Evolutionary conservation across 176 grass and related monocot genomes (phyloP), one percentile per base, ranked within the genome.

Genomic region (Eragrostis curvula): DNA sequence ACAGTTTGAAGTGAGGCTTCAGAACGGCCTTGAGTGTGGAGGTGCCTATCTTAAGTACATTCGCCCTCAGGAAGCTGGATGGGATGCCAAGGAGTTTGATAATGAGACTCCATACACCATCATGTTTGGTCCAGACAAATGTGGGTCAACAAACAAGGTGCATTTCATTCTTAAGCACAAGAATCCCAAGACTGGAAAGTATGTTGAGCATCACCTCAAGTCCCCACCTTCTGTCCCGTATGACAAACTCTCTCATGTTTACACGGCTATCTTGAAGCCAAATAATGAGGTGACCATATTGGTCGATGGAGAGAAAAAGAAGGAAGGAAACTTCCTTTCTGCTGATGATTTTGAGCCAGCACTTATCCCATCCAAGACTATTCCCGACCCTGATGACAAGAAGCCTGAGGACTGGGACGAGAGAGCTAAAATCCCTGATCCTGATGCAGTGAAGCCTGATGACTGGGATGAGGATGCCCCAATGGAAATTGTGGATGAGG

Each of bases 61-160:
- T 16, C 90, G 91, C 14, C 87, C 87, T 47, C 93, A 92, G 64
- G 89, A 88, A 28, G 71, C 93, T 8, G 70, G 89, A 67, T 96
- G 93, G 96, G 81, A 81, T 52, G 70, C 91, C 58, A 93, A 94
- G 73, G 91, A 84, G 29, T 99, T 99, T 78, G 93, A 96, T 25
- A 99, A 96, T 74, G 93, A 96, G n/a, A 90, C 93, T 52, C 96
- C 96, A 68, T 99, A 99, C 77, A 67, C 85, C 28, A 96, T 99
- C n/a, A 99, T 99, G 96, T 99, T 99, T 88, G 96, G 96, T 70
- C 96, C 96, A 62, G 96, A 99, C 85, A 99, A 99, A 60, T 99
- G 96, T 77, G 96, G 96, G 49, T 92, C 89, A 41, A 99, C 96
- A 8, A 96, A 99, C 86, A 99, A 99, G 83, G 93, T 99, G 60